Evolutionary conservation across 2,329 filamentous ascomycete genomes (phyloP).

Genomic region (Capronia epimyces): DNA sequence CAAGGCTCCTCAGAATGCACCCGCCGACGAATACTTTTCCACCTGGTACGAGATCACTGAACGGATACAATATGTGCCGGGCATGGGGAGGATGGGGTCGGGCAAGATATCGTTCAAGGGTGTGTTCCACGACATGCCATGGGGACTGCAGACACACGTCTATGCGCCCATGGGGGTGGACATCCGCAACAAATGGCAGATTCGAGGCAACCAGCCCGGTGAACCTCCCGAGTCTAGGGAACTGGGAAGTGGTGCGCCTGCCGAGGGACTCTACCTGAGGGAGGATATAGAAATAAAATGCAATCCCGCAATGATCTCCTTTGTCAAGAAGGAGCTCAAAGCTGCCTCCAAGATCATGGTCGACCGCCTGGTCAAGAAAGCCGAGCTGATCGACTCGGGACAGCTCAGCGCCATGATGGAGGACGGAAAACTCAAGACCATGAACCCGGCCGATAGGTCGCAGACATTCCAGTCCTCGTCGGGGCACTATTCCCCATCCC

Average conservation of each 20-base stretch:
- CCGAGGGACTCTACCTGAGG: constrained; percentile 67
- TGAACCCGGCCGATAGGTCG: constrained; percentile 25
- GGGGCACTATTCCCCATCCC: constrained; percentile 19
- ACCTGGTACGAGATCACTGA: constrained; percentile 77
- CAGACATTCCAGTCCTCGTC: constrained; percentile 13
- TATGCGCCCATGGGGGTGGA: constrained; percentile 78
- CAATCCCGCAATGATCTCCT: constrained; percentile 67
- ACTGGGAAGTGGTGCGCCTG: constrained; percentile 60
- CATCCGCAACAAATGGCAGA: constrained; percentile 71
- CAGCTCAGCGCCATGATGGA: constrained; percentile 28
- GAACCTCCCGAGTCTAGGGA: constrained; percentile 63
- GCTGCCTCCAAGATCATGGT: constrained; percentile 68
- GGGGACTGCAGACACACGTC: constrained; percentile 74
- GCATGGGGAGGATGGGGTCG: constrained; percentile 33
- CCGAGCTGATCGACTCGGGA: constrained; percentile 39
- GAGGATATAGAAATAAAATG: constrained; percentile 81
- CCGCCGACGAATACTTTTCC: constrained; percentile 64
- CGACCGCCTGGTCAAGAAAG: constrained; percentile 53
- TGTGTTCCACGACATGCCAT: constrained; percentile 69
- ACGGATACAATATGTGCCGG: constrained; percentile 68
- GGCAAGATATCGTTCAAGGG: constrained; percentile 72
- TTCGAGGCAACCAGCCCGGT: constrained; percentile 66
- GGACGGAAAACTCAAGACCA: constrained; percentile 23
- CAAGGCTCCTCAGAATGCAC: constrained; percentile 60
- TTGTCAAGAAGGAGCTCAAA: constrained; percentile 77